Evolutionary conservation across 1,284 basidiomycete genomes (phyloP).

Genomic region (Porphyrellus sp.): DNA sequence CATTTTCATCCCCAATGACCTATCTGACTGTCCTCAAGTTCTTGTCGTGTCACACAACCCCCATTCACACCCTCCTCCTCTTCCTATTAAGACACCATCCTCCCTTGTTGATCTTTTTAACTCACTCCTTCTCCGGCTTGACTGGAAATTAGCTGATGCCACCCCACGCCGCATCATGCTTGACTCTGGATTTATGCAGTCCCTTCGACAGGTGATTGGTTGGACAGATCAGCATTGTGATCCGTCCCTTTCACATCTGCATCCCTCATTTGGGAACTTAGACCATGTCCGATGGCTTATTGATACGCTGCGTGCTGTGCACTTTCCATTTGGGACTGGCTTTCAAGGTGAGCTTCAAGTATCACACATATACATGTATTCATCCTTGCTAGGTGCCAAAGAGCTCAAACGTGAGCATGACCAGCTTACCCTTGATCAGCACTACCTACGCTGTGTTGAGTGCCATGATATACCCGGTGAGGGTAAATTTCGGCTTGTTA

Average conservation of each 20-base stretch:
- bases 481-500: background rate
- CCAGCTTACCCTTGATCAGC: background rate
- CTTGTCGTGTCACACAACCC: background rate
- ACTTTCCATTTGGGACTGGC: background rate
- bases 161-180: constrained; percentile 24
- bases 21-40: background rate
- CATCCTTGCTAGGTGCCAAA: background rate
- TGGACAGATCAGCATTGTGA: background rate
- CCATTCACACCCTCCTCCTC: background rate
- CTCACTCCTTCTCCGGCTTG: background rate
- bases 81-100: background rate
- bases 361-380: background rate
- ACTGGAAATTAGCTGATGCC: constrained; percentile 30
- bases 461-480: background rate
- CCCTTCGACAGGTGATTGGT: background rate
- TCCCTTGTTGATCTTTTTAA: background rate
- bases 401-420: background rate
- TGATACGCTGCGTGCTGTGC: too few relatives aligned
- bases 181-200: constrained; percentile 23
- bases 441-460: background rate
- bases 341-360: background rate
- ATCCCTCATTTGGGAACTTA: background rate
- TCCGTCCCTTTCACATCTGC: background rate
- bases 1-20: background rate
- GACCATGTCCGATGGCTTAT: background rate